Percentiles rank a stretch among this genome's conserved stretches.
Evolutionary conservation across 2,329 filamentous ascomycete genomes (phyloP).

Genomic region (Sclerotinia subarctica): DNA sequence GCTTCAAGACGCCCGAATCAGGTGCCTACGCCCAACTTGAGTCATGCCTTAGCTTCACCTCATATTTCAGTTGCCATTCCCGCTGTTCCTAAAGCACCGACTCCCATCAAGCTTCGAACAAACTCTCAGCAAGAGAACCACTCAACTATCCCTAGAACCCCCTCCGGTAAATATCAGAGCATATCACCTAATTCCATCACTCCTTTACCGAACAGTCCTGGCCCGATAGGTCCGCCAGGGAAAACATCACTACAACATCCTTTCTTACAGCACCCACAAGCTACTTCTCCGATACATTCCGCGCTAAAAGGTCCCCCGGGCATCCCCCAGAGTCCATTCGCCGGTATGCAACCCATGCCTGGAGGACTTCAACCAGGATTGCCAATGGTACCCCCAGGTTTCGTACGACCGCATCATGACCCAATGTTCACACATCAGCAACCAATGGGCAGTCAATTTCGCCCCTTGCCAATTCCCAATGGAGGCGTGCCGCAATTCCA

Average conservation of each 20-base stretch:
- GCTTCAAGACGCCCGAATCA: conserved; percentile 44
- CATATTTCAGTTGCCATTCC: conserved; percentile 78
- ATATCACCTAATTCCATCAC: conserved; percentile 59
- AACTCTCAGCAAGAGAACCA: conserved; percentile 68
- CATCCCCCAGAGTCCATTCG: conserved; percentile 45
- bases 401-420: conserved; percentile 45
- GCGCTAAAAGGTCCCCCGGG: conserved; percentile 57
- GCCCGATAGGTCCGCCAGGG: conserved; percentile 58
- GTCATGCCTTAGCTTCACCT: conserved; percentile 67
- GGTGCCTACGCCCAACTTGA: conserved; percentile 52
- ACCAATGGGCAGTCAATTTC: conserved; percentile 51
- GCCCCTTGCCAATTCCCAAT: conserved; percentile 50
- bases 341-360: conserved; percentile 52
- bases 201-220: conserved; percentile 63
- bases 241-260: conserved; percentile 54
- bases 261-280: conserved; percentile 55
- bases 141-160: conserved; percentile 63
- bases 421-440: conserved; percentile 56
- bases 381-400: conserved; percentile 44
- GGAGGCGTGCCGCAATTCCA: conserved; percentile 47
- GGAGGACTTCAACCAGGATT: conserved; percentile 52
- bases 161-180: conserved; percentile 54
- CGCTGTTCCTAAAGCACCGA: conserved; percentile 75
- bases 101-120: conserved; percentile 72
- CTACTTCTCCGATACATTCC: conserved; percentile 60